Evolutionary conservation across 139 green algal genomes (phyloP).

Genomic region (Asterochloris sp.): DNA sequence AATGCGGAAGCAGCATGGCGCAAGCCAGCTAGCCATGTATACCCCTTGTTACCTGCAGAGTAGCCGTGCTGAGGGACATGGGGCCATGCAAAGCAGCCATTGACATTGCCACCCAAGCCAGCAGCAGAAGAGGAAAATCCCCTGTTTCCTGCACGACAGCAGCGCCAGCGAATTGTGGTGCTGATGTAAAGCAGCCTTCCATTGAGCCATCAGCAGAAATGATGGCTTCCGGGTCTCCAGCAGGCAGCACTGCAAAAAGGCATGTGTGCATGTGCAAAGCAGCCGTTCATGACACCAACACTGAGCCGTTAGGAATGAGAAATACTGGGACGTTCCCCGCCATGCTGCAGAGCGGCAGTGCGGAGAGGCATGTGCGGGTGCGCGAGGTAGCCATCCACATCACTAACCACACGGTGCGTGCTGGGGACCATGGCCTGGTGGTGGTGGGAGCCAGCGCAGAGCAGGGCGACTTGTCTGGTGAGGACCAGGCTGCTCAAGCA

Average conservation of each 20-base stretch:
- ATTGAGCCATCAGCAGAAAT: background rate
- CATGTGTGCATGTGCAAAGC: background rate
- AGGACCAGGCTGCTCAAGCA: background rate
- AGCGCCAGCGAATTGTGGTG: no score
- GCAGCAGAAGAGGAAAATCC: no score
- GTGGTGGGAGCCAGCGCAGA: slow-evolving; percentile 68
- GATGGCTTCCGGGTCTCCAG: background rate
- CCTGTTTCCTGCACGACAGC: no score
- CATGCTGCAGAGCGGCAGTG: background rate
- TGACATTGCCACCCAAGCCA: no score
- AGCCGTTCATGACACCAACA: background rate
- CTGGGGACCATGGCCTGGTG: slow-evolving; percentile 73
- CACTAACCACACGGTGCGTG: slow-evolving; percentile 53
- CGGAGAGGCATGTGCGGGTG: slow-evolving; percentile 44
- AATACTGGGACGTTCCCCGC: background rate
- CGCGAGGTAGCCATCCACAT: slow-evolving; percentile 81
- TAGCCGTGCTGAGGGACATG: no score
- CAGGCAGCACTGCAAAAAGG: background rate
- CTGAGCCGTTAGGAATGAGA: background rate
- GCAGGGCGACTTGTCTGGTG: slow-evolving; percentile 24
- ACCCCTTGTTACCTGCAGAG: no score
- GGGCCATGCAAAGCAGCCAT: no score
- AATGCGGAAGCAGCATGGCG: no score
- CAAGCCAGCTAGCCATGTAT: no score
- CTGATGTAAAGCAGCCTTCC: no score